Conservation (phyloP, 2,329 filamentous ascomycete species). For the Magnaporthales sp. region DNA sequence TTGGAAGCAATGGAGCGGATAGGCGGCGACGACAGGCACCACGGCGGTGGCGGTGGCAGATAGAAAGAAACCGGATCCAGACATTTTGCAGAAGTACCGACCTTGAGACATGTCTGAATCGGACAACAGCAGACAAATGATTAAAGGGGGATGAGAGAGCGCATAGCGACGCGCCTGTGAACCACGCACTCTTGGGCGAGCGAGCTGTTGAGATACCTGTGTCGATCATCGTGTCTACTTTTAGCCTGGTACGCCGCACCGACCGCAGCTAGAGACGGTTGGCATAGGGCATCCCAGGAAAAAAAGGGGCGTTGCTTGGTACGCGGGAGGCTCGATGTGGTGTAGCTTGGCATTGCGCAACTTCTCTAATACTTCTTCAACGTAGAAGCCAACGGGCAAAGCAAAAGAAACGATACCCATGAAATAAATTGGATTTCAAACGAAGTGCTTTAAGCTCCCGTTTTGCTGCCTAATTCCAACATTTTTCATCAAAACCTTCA, state of each 20-base stretch:
- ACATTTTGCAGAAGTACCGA: background rate
- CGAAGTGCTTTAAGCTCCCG: background rate
- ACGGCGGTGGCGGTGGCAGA: constrained; percentile 1
- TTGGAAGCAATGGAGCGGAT: constrained; percentile 73
- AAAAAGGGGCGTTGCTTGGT: background rate
- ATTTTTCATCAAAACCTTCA: constrained; percentile 38
- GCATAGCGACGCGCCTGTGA: background rate
- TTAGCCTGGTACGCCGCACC: background rate
- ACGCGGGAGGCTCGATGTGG: background rate
- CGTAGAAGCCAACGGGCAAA: background rate
- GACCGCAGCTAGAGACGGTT: background rate
- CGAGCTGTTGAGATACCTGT: background rate
- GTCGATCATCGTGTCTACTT: background rate
- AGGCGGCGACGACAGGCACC: constrained; percentile 46
- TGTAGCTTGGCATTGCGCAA: background rate
- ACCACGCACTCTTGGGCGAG: background rate
- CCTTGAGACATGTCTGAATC: background rate
- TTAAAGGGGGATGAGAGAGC: background rate
- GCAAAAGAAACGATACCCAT: background rate
- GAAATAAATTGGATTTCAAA: background rate
- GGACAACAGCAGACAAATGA: background rate
- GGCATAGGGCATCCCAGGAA: too few relatives aligned
- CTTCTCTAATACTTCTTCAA: background rate
- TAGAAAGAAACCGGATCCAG: background rate
- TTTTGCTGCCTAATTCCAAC: constrained; percentile 19